Base-by-base conservation (phyloP, 306 rosid species). In the Rubus idaeus region DNA sequence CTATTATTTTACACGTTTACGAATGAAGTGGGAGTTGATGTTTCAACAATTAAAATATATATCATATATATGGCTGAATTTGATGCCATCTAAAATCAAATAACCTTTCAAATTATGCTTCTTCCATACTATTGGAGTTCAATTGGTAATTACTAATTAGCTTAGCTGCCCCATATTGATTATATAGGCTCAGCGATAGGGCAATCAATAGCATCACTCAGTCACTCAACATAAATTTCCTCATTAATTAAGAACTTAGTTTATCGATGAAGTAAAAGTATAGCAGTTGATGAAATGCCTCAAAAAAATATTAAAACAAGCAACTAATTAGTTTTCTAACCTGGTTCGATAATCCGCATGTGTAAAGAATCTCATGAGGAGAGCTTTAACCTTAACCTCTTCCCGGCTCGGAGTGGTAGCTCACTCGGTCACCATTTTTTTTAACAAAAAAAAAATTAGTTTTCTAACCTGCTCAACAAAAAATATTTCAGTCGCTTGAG, bases 1-100 rank as follows among this genome's bases (percentile, higher is more conserved):
- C 74, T n/a, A 82, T 77, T 79, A 76, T 80, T 68, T 80, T 77
- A 63, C 37, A 75, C 51, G 68, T 75, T 83, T 76, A 26, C 53
- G 17, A 83, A 70, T 35, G 58, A 75, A 75, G 71, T 45, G 75
- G 47, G 68, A 51, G 61, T 39, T 61, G 71, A 51, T 41, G 71
- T 39, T 78, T 77, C 45, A 68, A 68, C 70, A 62, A 63, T 23
- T 23, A 23, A 23, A 0, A 23, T 17, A 30, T 17, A 26, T 5
- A 74, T 26, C 14, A 47, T 49, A 65, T 26, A 12, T 5, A 42
- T 37, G 45, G 45, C 37, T 62, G 45, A 35, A 37, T 16, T 35
- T 30, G 45, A 62, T 35, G 68, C 14, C 26, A 30, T 60, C 68
- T 13, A 14, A 30, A 30, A 30, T 1, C 35, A 0, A 30, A 30